These are phyloP conservation scores for Cladophialophora immunda DNA, from an alignment of 2,329 filamentous ascomycete species.

Conservation along the genomic window DNA sequence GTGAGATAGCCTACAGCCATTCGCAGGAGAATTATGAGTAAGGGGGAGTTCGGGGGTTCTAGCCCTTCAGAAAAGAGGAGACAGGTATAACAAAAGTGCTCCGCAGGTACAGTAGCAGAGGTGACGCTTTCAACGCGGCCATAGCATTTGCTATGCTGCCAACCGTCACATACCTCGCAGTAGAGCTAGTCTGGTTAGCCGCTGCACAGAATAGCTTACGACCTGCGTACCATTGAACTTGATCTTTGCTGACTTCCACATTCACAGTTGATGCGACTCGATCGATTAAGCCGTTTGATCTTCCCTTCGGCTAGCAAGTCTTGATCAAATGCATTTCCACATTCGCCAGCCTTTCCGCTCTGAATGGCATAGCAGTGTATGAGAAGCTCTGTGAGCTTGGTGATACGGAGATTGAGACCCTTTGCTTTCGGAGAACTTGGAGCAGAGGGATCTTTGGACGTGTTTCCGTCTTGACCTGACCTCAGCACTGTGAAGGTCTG, in stretches of 20 bases:
- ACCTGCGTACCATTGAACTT: constrained; percentile 23
- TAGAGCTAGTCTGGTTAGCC: constrained; percentile 21
- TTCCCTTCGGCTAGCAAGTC: constrained; percentile 20
- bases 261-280: constrained; percentile 27
- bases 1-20: constrained; percentile 16
- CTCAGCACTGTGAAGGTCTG: not conserved
- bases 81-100: constrained; percentile 35
- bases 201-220: not conserved
- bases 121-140: constrained; percentile 14
- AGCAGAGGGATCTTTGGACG: not conserved
- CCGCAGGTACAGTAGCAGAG: not conserved
- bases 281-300: constrained; percentile 19
- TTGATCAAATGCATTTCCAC: constrained; percentile 24
- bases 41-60: not conserved
- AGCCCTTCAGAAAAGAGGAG: constrained; percentile 27
- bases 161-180: constrained; percentile 32
- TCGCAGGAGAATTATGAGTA: constrained; percentile 24
- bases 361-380: constrained; percentile 31
- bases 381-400: constrained; percentile 30
- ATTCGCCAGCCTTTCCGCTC: constrained; percentile 3
- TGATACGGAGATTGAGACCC: not conserved
- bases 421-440: not conserved
- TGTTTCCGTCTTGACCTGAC: too few relatives aligned
- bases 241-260: constrained; percentile 24
- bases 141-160: constrained; percentile 34